These are phyloP conservation scores for Penicillium palitans DNA, from an alignment of 2,329 filamentous ascomycete genomes.

Conservation along the genomic window DNA sequence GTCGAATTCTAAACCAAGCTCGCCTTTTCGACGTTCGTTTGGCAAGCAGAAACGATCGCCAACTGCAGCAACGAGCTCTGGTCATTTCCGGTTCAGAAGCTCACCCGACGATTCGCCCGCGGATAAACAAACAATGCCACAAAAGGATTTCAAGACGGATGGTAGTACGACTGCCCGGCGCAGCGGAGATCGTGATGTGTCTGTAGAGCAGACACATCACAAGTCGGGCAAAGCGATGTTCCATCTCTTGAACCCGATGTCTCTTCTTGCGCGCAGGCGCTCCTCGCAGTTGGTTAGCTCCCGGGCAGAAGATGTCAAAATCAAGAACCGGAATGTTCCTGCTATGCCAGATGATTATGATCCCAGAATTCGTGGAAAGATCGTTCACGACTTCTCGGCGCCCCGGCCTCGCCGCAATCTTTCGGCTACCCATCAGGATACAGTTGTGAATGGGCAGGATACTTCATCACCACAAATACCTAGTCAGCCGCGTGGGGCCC, in stretches of 20 bases:
- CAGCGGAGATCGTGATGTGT: slow-evolving; percentile 30
- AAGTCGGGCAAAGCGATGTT: slow-evolving; percentile 52
- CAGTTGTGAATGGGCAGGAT: slow-evolving; percentile 18
- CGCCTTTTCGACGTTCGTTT: slow-evolving; percentile 39
- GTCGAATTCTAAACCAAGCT: slow-evolving; percentile 32
- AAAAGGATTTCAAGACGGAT: slow-evolving; percentile 32
- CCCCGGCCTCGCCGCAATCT: slow-evolving; percentile 52
- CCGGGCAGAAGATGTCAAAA: slow-evolving; percentile 53
- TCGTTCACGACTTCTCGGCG: slow-evolving; percentile 65
- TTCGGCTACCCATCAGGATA: slow-evolving; percentile 24
- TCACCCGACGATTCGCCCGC: slow-evolving; percentile 30
- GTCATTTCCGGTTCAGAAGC: slow-evolving; percentile 31
- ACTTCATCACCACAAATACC: slow-evolving; percentile 14
- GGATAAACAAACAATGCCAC: slow-evolving; percentile 24
- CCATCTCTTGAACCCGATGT: slow-evolving; percentile 62
- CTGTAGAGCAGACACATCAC: slow-evolving; percentile 31
- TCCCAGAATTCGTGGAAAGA: slow-evolving; percentile 62
- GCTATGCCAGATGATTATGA: slow-evolving; percentile 62
- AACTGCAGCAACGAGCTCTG: slow-evolving; percentile 26
- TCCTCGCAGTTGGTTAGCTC: slow-evolving; percentile 53
- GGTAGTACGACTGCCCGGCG: slow-evolving; percentile 22
- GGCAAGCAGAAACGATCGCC: slow-evolving; percentile 36
- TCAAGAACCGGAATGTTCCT: slow-evolving; percentile 51
- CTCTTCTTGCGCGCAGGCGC: slow-evolving; percentile 57
- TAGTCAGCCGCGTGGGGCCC: slow-evolving; percentile 16